Evolutionary conservation across 805 yeast genomes (phyloP).

Genomic region (Candida maris): DNA sequence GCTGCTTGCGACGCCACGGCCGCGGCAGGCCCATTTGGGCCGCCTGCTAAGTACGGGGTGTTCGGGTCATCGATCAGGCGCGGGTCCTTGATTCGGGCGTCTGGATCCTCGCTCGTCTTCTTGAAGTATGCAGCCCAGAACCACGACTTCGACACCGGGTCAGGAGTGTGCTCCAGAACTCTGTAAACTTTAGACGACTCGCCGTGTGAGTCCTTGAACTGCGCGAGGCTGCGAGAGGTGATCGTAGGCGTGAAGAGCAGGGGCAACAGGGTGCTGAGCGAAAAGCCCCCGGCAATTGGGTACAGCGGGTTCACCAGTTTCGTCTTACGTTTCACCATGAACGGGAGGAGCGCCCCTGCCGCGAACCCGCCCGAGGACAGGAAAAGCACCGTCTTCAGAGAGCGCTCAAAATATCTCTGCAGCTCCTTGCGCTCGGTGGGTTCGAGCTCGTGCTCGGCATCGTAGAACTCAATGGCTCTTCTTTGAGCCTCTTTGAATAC

Average conservation of each 20-base stretch:
- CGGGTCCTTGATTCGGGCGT: slow-evolving; percentile 55
- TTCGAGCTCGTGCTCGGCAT: slow-evolving; percentile 42
- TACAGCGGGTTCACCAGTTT: slow-evolving; percentile 37
- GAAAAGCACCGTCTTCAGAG: slow-evolving; percentile 34
- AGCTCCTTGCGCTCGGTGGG: slow-evolving; percentile 40
- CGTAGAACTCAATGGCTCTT: slow-evolving; percentile 46
- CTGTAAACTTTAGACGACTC: slow-evolving; percentile 20
- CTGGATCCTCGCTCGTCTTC: slow-evolving; percentile 48
- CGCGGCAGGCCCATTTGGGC: slow-evolving; percentile 7
- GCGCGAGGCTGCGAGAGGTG: slow-evolving; percentile 28
- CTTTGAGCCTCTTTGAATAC: slow-evolving; percentile 34
- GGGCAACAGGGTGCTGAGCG: slow-evolving; percentile 30
- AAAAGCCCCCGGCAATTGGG: slow-evolving; percentile 40
- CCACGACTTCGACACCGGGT: slow-evolving; percentile 22
- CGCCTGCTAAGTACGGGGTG: slow-evolving; percentile 4
- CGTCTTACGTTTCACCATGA: slow-evolving; percentile 34
- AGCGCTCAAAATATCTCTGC: slow-evolving; percentile 36
- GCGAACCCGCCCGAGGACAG: slow-evolving; percentile 28
- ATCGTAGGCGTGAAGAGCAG: slow-evolving; percentile 29
- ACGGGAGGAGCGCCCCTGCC: slow-evolving; percentile 42
- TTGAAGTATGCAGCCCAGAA: slow-evolving; percentile 52
- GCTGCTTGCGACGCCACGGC: neutral
- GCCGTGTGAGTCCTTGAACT: slow-evolving; percentile 28
- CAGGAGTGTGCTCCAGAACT: slow-evolving; percentile 25
- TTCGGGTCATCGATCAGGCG: slow-evolving; percentile 18